Percentiles rank a stretch among this genome's conserved stretches.
phyloP scores from a whole-genome alignment of 345 rosid species.

The Raphanus sativus region DNA sequence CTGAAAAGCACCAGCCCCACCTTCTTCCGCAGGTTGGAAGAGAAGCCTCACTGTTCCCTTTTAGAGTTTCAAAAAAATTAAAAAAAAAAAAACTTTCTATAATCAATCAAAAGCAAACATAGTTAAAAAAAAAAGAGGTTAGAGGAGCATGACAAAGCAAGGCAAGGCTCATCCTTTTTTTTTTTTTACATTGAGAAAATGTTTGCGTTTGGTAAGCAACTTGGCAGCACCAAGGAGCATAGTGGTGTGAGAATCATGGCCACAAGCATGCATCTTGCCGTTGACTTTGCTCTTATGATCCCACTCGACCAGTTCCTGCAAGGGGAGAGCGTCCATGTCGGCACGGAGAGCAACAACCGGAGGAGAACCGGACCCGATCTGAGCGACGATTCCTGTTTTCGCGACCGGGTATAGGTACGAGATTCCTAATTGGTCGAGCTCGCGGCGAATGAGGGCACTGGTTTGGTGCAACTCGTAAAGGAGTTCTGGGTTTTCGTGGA shows the following conservation, averaged over 20 bases:
- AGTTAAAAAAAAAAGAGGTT: too few species aligned
- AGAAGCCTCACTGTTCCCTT: constrained; percentile 89
- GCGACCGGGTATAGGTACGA: constrained; percentile 65
- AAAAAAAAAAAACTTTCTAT: neutral
- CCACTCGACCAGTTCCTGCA: constrained; percentile 87
- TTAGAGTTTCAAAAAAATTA: constrained; percentile 24
- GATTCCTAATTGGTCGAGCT: constrained; percentile 62
- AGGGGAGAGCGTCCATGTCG: constrained; percentile 82
- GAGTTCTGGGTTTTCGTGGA: constrained; percentile 89
- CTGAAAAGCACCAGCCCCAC: constrained; percentile 81
- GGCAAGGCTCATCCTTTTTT: too few species aligned
- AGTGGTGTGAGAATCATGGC: constrained; percentile 80
- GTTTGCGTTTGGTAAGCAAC: constrained; percentile 67
- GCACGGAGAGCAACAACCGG: constrained; percentile 87
- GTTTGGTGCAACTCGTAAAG: constrained; percentile 68
- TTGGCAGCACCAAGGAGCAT: constrained; percentile 95
- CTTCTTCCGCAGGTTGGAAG: constrained; percentile 94
- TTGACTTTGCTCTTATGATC: constrained; percentile 77
- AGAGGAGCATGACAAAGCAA: too few species aligned
- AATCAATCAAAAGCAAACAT: too few species aligned
- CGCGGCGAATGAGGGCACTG: constrained; percentile 61
- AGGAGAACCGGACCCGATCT: constrained; percentile 64
- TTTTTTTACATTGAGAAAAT: constrained; percentile 53
- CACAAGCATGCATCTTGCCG: constrained; percentile 88
- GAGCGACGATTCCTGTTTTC: constrained; percentile 68